Base-by-base conservation (phyloP, 306 rosid genomes). In the Inga leiocalycina region DNA sequence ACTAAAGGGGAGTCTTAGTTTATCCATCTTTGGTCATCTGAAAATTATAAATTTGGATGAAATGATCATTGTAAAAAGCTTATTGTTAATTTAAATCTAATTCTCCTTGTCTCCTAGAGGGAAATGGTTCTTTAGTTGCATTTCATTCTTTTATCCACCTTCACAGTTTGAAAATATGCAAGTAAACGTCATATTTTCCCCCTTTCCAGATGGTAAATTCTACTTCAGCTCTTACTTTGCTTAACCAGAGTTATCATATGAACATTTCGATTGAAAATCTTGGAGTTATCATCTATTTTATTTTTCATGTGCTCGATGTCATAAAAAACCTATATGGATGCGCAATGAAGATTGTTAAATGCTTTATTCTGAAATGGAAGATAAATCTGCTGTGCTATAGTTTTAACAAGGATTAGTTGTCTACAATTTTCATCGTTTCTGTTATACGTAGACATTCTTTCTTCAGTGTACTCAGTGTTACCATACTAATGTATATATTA, bases 81-180 rank as follows among this genome's bases (percentile, higher is more conserved):
- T 71, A 0, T 24, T 46, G 37, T 45, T 72, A 44, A 12, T 17
- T 22, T 71, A 12, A 71, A 12, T 71, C 13, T 45, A 11, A 49
- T 45, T 20, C 39, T 24, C 57, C 8, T 71, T 1, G 8, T 45
- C 35, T 41, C 13, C 67, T 61, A 3, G 35, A 2, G 30, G 75
- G 43, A 39, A 44, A 12, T 71, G 56, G 35, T 44, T 44, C 76
- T 6, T 45, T 17, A 4, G 35, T 27, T 22, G 3, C 59, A 45
- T 71, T 71, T 71, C 39, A 27, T 48, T 48, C n/a, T 46, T 48
- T 48, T 73, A 19, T 73, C 77, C 34, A 24, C 61, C 77, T 48
- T 45, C 61, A 3, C 62, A 2, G 35, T 73, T 43, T 43, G 35
- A 71, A 71, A 70, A n/a, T 44, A n/a, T 43, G 35, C 45, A 71